These are phyloP conservation scores for Trichoderma erinaceum DNA, from an alignment of 495 filamentous ascomycete genomes.

Conservation along the genomic window DNA sequence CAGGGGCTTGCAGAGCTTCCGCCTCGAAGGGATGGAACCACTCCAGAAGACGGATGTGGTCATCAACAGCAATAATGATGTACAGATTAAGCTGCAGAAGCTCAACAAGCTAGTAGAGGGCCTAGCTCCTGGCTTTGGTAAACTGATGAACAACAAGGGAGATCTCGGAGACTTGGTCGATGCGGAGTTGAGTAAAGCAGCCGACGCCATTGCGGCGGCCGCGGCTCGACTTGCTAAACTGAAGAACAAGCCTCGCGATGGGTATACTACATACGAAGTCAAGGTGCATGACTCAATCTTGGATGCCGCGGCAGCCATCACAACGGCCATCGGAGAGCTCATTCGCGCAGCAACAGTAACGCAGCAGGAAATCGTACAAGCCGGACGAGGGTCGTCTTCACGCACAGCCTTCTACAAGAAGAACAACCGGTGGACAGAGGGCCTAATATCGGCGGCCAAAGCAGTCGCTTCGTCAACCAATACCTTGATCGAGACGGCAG, in stretches of 20 bases:
- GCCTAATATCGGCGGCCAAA: slow-evolving; percentile 93
- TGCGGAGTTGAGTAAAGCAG: slow-evolving; percentile 84
- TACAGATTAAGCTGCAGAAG: slow-evolving; percentile 82
- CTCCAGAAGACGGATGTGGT: slow-evolving; percentile 90
- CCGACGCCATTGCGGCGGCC: slow-evolving; percentile 89
- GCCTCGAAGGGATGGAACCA: slow-evolving; percentile 79
- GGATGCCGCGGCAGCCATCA: slow-evolving; percentile 89
- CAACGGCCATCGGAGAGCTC: slow-evolving; percentile 89
- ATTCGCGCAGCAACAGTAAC: slow-evolving; percentile 94
- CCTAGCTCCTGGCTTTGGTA: slow-evolving; percentile 78
- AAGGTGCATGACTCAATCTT: slow-evolving; percentile 91
- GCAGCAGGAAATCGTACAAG: slow-evolving; percentile 95
- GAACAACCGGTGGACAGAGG: slow-evolving; percentile 95
- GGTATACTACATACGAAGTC: slow-evolving; percentile 94
- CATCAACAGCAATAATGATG: slow-evolving; percentile 92
- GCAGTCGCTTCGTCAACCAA: slow-evolving; percentile 89
- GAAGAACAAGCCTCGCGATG: slow-evolving; percentile 86
- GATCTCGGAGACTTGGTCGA: slow-evolving; percentile 94
- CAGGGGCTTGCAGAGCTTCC: slow-evolving; percentile 87
- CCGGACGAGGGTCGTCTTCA: slow-evolving; percentile 82
- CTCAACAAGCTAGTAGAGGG: slow-evolving; percentile 88
- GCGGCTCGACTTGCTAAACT: slow-evolving; percentile 82
- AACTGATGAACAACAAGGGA: slow-evolving; percentile 70
- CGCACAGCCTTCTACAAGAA: slow-evolving; percentile 99
- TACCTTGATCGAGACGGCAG: slow-evolving; percentile 92